A percentile compares a stretch with the other conserved stretches of the same genome.
Evolutionary conservation across 768 basidiomycete species (phyloP).

Genomic region (Boletus sp.): DNA sequence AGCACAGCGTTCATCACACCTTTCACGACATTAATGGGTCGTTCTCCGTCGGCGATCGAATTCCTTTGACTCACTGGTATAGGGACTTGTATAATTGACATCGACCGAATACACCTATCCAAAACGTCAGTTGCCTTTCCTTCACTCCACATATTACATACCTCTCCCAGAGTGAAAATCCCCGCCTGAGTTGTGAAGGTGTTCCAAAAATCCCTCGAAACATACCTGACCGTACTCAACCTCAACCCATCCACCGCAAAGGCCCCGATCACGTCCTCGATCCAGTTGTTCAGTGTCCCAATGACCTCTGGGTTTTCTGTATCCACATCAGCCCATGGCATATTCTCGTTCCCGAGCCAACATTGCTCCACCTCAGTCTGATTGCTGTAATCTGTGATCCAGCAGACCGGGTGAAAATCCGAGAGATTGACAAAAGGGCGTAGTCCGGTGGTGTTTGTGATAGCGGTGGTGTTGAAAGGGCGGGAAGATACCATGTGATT

Average conservation of each 20-base stretch:
- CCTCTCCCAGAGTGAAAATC: conserved; percentile 56
- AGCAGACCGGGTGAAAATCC: conserved; percentile 41
- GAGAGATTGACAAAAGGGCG: conserved; percentile 35
- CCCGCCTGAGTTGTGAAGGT: conserved; percentile 47
- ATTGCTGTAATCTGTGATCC: conserved; percentile 42
- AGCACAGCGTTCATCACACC: conserved; percentile 45
- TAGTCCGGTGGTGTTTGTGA: conserved; percentile 21
- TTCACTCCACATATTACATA: conserved; percentile 31
- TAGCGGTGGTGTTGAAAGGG: conserved; percentile 24
- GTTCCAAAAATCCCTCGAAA: conserved; percentile 54
- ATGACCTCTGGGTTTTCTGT: conserved; percentile 51
- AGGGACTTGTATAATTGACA: conserved; percentile 37
- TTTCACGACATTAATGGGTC: conserved; percentile 12
- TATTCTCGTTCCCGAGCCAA: conserved; percentile 54
- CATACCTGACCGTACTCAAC: conserved; percentile 60
- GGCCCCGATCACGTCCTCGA: conserved; percentile 42
- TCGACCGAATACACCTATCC: conserved; percentile 42
- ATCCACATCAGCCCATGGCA: conserved; percentile 59
- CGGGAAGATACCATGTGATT: conserved; percentile 53
- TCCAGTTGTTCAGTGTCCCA: conserved; percentile 45
- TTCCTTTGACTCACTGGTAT: conserved; percentile 37
- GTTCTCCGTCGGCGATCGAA: background rate
- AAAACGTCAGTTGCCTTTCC: conserved; percentile 3
- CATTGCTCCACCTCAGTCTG: conserved; percentile 53
- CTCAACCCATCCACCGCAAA: conserved; percentile 56